Evolutionary conservation across 2,329 filamentous ascomycete species (phyloP).

Genomic region (Falciphora oryzae): DNA sequence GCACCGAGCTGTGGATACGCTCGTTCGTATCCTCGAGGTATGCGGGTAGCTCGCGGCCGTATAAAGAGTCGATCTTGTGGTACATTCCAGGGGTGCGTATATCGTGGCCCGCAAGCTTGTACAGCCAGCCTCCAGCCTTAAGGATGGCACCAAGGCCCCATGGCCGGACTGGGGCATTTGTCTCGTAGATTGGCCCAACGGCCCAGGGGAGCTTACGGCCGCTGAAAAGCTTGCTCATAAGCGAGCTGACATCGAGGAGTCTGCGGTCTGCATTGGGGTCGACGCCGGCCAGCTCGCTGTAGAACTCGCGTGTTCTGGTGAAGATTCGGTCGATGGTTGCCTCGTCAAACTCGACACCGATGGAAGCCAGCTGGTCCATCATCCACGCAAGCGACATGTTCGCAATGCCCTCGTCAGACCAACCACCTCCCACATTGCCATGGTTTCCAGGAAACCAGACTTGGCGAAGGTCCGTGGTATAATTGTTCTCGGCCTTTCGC

Average conservation of each 20-base stretch:
- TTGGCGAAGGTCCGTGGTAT: conserved; percentile 30
- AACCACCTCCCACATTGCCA: conserved; percentile 49
- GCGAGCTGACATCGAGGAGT: not conserved
- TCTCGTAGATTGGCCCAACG: not conserved
- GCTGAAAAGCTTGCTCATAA: conserved; percentile 2
- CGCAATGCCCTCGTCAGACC: conserved; percentile 40
- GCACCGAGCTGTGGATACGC: conserved; percentile 47
- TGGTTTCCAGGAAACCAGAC: conserved; percentile 52
- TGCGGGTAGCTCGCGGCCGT: conserved; percentile 26
- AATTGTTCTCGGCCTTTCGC: conserved; percentile 13
- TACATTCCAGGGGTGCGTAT: conserved; percentile 43
- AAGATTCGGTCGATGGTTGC: conserved; percentile 36
- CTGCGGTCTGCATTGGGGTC: conserved; percentile 11
- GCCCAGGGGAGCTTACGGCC: conserved; percentile 32
- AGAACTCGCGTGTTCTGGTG: conserved; percentile 22
- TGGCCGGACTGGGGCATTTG: conserved; percentile 19
- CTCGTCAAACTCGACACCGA: conserved; percentile 30
- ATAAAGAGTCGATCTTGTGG: conserved; percentile 36
- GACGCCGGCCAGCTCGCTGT: conserved; percentile 16
- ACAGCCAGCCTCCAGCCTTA: conserved; percentile 33
- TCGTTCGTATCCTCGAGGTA: conserved; percentile 49
- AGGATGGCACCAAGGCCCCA: conserved; percentile 43
- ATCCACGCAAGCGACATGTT: conserved; percentile 34
- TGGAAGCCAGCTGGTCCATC: conserved; percentile 26
- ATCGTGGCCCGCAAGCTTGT: conserved; percentile 37